Evolutionary conservation across 2,329 filamentous ascomycete genomes (phyloP).

Genomic region (Paecilomyces dactylethromorphus): DNA sequence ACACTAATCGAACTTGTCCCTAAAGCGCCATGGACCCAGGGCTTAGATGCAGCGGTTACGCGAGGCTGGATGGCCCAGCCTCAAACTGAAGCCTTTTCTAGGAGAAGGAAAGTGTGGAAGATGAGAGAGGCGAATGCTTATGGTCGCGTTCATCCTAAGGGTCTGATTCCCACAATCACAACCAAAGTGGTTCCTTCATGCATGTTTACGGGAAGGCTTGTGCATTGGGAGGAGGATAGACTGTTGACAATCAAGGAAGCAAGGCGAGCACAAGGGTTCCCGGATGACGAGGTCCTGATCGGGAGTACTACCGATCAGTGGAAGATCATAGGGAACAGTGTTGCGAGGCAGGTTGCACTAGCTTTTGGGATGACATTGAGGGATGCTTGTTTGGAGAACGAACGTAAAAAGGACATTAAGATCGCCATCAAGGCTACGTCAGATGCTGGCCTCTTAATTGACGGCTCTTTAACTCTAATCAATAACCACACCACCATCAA

Average conservation of each 20-base stretch:
- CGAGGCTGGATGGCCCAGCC: slow-evolving; percentile 4
- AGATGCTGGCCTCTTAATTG: too few species aligned
- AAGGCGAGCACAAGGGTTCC: slow-evolving; percentile 62
- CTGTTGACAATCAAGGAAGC: slow-evolving; percentile 60
- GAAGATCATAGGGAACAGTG: slow-evolving; percentile 69
- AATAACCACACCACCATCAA: not conserved
- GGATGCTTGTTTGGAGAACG: slow-evolving; percentile 44
- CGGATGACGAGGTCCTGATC: slow-evolving; percentile 63
- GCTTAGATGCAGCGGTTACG: slow-evolving; percentile 9
- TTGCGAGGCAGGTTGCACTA: slow-evolving; percentile 62
- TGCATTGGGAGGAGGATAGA: slow-evolving; percentile 64
- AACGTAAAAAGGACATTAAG: not conserved
- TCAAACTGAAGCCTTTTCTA: slow-evolving; percentile 26
- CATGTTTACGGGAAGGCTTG: slow-evolving; percentile 44
- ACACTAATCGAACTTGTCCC: slow-evolving; percentile 55
- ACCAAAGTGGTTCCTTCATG: slow-evolving; percentile 50
- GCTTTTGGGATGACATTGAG: slow-evolving; percentile 59
- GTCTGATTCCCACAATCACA: slow-evolving; percentile 57
- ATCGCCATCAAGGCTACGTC: slow-evolving; percentile 1
- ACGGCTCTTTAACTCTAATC: not conserved
- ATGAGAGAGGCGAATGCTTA: slow-evolving; percentile 14
- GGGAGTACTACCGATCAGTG: slow-evolving; percentile 52
- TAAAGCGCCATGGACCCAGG: slow-evolving; percentile 32
- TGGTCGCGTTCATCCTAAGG: slow-evolving; percentile 31
- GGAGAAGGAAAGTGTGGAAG: slow-evolving; percentile 12